A percentile compares a stretch with the other conserved stretches of the same genome.
Conservation (phyloP, 1,284 basidiomycete species). For the Trichosporon sp. region DNA sequence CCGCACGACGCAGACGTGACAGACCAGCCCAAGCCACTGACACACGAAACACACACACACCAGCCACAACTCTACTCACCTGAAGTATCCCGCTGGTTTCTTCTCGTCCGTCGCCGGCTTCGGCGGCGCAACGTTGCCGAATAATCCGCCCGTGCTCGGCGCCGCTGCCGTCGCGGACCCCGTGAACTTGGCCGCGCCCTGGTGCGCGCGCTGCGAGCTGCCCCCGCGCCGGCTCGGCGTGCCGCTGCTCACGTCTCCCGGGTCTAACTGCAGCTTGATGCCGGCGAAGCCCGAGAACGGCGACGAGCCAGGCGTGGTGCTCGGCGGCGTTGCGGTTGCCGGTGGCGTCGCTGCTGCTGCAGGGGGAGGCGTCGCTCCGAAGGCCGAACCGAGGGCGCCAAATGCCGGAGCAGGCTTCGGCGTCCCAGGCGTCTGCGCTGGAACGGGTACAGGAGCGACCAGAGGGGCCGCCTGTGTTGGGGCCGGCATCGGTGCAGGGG, state of each 20-base stretch:
- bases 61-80: constrained; percentile 21
- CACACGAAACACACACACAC: not conserved
- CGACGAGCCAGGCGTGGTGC: not conserved
- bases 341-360: not conserved
- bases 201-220: constrained; percentile 13
- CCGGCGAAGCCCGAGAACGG: constrained; percentile 19
- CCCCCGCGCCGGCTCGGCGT: constrained; percentile 3
- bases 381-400: not conserved
- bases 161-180: not conserved
- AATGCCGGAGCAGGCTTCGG: not conserved
- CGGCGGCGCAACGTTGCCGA: constrained; percentile 15
- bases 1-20: not conserved
- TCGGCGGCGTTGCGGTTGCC: constrained; percentile 3
- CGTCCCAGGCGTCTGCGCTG: not conserved
- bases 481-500: not conserved
- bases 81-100: constrained; percentile 27
- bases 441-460: not conserved
- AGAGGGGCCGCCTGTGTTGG: not conserved
- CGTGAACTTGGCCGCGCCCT: constrained; percentile 16
- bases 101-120: constrained; percentile 6
- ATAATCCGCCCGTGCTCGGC: constrained; percentile 6
- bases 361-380: not conserved
- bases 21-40: not conserved
- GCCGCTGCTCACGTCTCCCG: constrained; percentile 15
- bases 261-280: constrained; percentile 31